Percentiles rank a stretch among this genome's conserved stretches.
Evolutionary conservation across 1,284 basidiomycete genomes (phyloP).

Genomic region (Afroboletus lepidellus): DNA sequence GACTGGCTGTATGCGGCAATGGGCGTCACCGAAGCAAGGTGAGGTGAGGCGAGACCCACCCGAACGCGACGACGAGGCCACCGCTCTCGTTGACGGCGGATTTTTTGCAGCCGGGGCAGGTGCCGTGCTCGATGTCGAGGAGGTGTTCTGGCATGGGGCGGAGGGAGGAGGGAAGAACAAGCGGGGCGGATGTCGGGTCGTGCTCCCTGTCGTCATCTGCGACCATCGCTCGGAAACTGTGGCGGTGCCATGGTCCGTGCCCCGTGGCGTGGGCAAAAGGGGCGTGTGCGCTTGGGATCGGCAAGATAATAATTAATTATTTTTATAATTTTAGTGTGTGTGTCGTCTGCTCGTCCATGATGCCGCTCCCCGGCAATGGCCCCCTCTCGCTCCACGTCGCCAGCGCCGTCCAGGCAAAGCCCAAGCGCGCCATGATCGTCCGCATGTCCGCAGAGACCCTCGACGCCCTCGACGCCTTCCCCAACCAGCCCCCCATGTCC

Average conservation of each 20-base stretch:
- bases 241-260: too few relatives aligned
- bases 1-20: slow-evolving; percentile 55
- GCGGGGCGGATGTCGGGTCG: too few relatives aligned
- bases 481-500: slow-evolving; percentile 46
- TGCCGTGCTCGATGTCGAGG: slow-evolving; percentile 51
- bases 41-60: slow-evolving; percentile 48
- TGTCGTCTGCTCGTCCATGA: slow-evolving; percentile 38
- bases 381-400: slow-evolving; percentile 58
- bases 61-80: slow-evolving; percentile 88
- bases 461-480: slow-evolving; percentile 56
- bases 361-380: slow-evolving; percentile 60
- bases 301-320: too few relatives aligned
- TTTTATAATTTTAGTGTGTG: too few relatives aligned
- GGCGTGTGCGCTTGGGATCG: too few relatives aligned
- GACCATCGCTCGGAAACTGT: too few relatives aligned
- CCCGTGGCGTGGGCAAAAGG: too few relatives aligned
- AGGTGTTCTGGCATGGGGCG: slow-evolving; percentile 8
- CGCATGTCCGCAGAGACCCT: slow-evolving; percentile 68
- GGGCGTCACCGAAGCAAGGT: slow-evolving; percentile 3
- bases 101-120: slow-evolving; percentile 83
- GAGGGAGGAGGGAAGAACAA: too few relatives aligned
- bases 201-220: too few relatives aligned
- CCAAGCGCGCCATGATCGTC: slow-evolving; percentile 70
- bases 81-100: slow-evolving; percentile 83
- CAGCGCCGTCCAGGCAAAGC: slow-evolving; percentile 51